Evolutionary conservation across 441 rosid genomes (phyloP), one percentile per base, ranked within the genome.

Genomic region (Caryocar brasiliense): DNA sequence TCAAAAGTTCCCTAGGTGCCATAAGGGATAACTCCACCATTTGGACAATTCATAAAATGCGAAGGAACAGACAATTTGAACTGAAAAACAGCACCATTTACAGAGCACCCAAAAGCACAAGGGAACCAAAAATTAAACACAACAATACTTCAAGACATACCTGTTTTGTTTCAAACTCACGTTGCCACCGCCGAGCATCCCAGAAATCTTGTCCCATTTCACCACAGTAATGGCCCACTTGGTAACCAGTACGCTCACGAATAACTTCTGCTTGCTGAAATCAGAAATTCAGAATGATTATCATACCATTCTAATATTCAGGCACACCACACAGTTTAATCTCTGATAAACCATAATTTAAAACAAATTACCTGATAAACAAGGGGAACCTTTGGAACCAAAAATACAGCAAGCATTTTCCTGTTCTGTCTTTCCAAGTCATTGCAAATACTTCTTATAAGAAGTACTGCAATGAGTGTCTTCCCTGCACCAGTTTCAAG

Each of bases 191-290:
- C 44, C 92, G 76, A 47, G 88, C 61, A 77, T 93, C 99, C 97
- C 99, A 93, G 52, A 89, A 93, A 58, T 93, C 97, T 70, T 89
- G 99, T 30, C 97, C 99, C 97, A 93, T 93, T 66, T 93, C 97
- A 59, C 99, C 99, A 66, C 99, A 93, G 62, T 84, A 93, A 54
- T 82, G 90, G 7, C 99, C 99, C 13, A 93, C 97, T 72, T 76
- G 77, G 45, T 47, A 81, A 66, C 77, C 62, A 37, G 97, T 89
- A 40, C 76, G 76, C 29, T 86, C 93, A 0, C 88, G 91, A 20
- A 93, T 86, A 54, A 93, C 99, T 70, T 86, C 99, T 11, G 97
- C 95, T 93, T 93, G 99, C 99, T 89, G 81, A 51, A 68, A 65
- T 60, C 51, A 35, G 55, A 51, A 40, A 54, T 58, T 29, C 22